Base-by-base conservation (phyloP, 306 rosid species). In the Dryas drummondii region DNA sequence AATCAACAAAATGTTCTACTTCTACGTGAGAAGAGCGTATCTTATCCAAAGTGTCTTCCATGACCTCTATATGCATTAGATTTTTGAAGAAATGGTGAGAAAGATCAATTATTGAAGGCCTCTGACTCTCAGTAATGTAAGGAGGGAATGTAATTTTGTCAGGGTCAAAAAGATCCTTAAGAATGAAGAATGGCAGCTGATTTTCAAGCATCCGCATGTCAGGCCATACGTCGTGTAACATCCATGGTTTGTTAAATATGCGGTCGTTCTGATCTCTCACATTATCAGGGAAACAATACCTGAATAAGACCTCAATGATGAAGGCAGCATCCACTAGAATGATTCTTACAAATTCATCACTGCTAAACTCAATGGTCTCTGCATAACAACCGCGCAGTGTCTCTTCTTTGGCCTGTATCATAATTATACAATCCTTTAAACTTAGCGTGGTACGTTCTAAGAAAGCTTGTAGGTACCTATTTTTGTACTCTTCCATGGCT, bases 181-280 rank as follows among this genome's bases (percentile, higher is more conserved):
- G n/a, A n/a, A n/a, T n/a, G n/a, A n/a, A n/a, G n/a, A n/a, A n/a
- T n/a, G n/a, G n/a, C n/a, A n/a, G n/a, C n/a, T n/a, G n/a, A n/a
- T n/a, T n/a, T n/a, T n/a, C n/a, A n/a, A n/a, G n/a, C n/a, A n/a
- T n/a, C n/a, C n/a, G n/a, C n/a, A n/a, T n/a, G n/a, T n/a, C n/a
- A n/a, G n/a, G n/a, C n/a, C n/a, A n/a, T n/a, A n/a, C n/a, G n/a
- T n/a, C n/a, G n/a, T n/a, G n/a, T 37, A 82, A 41, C 78, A 81
- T 47, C 82, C 76, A 79, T 55, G 85, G 83, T 60, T 71, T 83
- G 16, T 56, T 12, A 22, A 80, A 80, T 0, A 87, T 59, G 56
- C 72, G 84, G 41, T 80, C 83, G 4, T 44, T 58, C 1, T 27
- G 22, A 40, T 42, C 61, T 53, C 2, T 32, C 16, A 59, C 10